Percentiles rank a stretch among this genome's conserved stretches.
Evolutionary conservation across 345 rosid genomes (phyloP).

Genomic region (Rhodamnia argentea): DNA sequence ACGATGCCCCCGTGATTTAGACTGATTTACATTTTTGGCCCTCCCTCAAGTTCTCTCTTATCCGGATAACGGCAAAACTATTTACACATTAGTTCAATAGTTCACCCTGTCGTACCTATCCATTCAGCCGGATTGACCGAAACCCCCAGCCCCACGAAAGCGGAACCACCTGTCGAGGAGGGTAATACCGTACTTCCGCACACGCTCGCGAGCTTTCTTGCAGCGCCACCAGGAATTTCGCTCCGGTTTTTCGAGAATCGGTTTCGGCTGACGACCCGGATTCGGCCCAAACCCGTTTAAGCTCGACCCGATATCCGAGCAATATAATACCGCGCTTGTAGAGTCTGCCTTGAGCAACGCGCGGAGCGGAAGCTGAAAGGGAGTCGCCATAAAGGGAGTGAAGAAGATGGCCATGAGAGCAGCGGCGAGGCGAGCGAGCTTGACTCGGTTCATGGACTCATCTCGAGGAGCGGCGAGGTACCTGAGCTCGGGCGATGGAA

Average conservation of each 20-base stretch:
- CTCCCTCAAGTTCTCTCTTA: not conserved
- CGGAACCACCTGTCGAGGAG: not conserved
- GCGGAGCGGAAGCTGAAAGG: not conserved
- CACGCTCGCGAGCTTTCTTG: not conserved
- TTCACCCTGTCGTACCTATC: not conserved
- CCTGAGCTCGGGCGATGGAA: conserved; percentile 69
- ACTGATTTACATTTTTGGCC: not conserved
- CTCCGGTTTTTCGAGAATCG: not conserved
- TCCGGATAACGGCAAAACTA: not conserved
- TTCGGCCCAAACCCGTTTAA: too few relatives aligned
- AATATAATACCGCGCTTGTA: not conserved
- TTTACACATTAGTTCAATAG: too few relatives aligned
- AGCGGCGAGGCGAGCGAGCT: not conserved
- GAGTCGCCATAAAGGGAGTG: not conserved
- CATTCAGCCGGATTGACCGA: not conserved
- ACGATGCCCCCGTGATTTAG: not conserved
- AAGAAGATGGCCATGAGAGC: conserved; percentile 5
- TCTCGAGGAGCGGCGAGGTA: conserved; percentile 41
- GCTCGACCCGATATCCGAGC: not conserved
- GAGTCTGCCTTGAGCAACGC: not conserved
- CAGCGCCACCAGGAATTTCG: not conserved
- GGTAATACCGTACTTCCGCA: not conserved
- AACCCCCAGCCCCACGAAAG: not conserved
- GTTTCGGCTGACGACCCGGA: not conserved
- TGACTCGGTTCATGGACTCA: conserved; percentile 37